Base-by-base conservation (phyloP, 2,329 filamentous ascomycete species). In the Cladophialophora yegresii region DNA sequence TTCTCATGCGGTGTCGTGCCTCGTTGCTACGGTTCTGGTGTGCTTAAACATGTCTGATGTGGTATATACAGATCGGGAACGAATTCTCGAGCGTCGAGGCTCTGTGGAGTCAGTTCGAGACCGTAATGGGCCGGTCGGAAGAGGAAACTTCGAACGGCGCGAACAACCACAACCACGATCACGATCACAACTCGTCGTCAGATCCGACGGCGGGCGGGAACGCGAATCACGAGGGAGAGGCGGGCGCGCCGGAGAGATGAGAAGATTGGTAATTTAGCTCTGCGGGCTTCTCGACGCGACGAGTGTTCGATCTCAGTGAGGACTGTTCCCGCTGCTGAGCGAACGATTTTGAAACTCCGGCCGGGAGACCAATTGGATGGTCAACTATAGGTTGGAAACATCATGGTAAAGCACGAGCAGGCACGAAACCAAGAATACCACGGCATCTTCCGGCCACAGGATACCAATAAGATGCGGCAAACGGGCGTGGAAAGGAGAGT, bases 41-140 rank as follows among this genome's bases (percentile, higher is more conserved):
- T 43, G 36, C 8, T 47, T 36, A 43, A 43, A 58, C 40, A 20
- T 6, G n/a, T 33, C 13, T 16, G 22, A n/a, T n/a, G n/a, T n/a
- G 20, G 1, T 7, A 20, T 28, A 28, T 28, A 30, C 61, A 91
- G 88, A 88, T 99, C 58, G 95, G 95, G 43, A 96, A 96, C 77
- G 95, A 99, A 74, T 97, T 99, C 78, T 89, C 90, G n/a, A 93
- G 92, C 3, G 95, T 99, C 50, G 95, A 99, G 77, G 92, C 92
- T 32, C 84, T 99, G 16, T 99, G 95, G 95, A 96, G 91, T 45
- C 92, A 96, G 73, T 98, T 99, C 74, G 95, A 99, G 79, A 90
- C 89, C 70, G 93, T 98, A 71, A 98, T 97, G 93, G 91, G 86
- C 8, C 91, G 89, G 73, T 84, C 89, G 12, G 76, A 77, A 36